Evolutionary conservation across 495 filamentous ascomycete genomes (phyloP), one percentile per base, ranked within the genome.

Genomic region (Daldinia bambusicola): DNA sequence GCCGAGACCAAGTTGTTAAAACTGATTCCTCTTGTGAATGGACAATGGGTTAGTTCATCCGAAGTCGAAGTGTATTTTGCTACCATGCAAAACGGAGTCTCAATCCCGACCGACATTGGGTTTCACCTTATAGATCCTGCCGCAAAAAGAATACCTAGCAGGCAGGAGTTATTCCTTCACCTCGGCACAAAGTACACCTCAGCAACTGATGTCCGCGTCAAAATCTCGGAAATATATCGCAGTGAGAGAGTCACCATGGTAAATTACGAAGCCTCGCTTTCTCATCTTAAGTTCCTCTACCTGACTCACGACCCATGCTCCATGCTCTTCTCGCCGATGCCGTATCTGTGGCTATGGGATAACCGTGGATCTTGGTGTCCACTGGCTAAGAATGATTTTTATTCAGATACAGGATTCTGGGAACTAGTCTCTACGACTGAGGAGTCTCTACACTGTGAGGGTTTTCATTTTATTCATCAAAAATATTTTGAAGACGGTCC

Each of bases 281-380:
- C 59, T 37, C 73, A 77, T 55, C 67, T 82, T 43, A 61, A 50
- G 16, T 81, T 75, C 55, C 72, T 82, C 5, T 82, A 79, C 50
- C 58, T 75, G 45, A 78, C 77, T 6, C 67, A 70, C 14, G 56
- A 64, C 22, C 53, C 55, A 16, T 40, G 55, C 22, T 22, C 43
- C 18, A 6, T 20, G 40, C 30, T 12, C 40, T 6, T 41, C 32
- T 36, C 2, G 12, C 18, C 22, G 22, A 12, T 62, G 65, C 37
- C 65, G 22, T 26, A 61, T 18, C 32, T 76, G 14, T 30, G 50
- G 48, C 59, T 77, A 38, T 62, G 48, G 13, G 50, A 63, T 51
- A 26, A 50, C 34, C 41, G 16, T 20, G 18, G 18, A 12, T 48
- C 43, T 22, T 13, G 1, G 9, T 48, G 22, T 48, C 43, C 43